phyloP scores from a whole-genome alignment of 768 basidiomycete species.

The Naganishia friedmannii region DNA sequence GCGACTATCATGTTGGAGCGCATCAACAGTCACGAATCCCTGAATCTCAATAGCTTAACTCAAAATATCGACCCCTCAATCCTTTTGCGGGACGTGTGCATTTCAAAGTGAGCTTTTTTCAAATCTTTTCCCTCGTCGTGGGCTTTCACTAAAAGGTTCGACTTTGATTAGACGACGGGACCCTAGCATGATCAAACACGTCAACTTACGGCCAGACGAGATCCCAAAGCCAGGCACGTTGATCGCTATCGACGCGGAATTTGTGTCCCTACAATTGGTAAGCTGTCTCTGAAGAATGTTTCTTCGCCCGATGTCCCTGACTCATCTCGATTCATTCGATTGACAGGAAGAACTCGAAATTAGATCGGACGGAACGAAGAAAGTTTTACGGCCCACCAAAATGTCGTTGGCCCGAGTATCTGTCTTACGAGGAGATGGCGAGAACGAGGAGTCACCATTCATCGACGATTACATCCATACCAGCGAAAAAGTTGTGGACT shows the following conservation, averaged over 20 bases:
- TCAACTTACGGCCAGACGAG: slow-evolving; percentile 68
- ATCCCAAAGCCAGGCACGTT: slow-evolving; percentile 79
- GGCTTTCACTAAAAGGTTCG: slow-evolving; percentile 13
- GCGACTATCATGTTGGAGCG: slow-evolving; percentile 88
- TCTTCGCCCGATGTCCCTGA: not conserved
- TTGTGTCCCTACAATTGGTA: slow-evolving; percentile 93
- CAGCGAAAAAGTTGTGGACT: slow-evolving; percentile 91
- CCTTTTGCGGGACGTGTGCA: slow-evolving; percentile 79
- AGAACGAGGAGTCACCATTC: slow-evolving; percentile 77
- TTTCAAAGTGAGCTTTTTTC: slow-evolving; percentile 64
- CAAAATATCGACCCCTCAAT: slow-evolving; percentile 69
- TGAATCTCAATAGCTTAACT: slow-evolving; percentile 68
- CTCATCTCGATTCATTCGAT: slow-evolving; percentile 15
- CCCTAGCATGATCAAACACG: slow-evolving; percentile 66
- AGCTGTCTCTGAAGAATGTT: not conserved
- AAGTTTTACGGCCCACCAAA: slow-evolving; percentile 83
- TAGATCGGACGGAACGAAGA: slow-evolving; percentile 89
- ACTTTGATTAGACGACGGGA: not conserved
- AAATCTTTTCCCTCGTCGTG: not conserved
- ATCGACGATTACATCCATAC: slow-evolving; percentile 99
- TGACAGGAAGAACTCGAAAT: slow-evolving; percentile 87
- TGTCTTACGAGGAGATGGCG: slow-evolving; percentile 80
- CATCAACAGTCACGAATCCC: slow-evolving; percentile 58
- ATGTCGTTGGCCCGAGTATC: slow-evolving; percentile 92
- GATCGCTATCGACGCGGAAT: slow-evolving; percentile 95